Evolutionary conservation across 1,284 basidiomycete species (phyloP), one percentile per base, ranked within the genome.

Genomic region (Wallemia hederae): DNA sequence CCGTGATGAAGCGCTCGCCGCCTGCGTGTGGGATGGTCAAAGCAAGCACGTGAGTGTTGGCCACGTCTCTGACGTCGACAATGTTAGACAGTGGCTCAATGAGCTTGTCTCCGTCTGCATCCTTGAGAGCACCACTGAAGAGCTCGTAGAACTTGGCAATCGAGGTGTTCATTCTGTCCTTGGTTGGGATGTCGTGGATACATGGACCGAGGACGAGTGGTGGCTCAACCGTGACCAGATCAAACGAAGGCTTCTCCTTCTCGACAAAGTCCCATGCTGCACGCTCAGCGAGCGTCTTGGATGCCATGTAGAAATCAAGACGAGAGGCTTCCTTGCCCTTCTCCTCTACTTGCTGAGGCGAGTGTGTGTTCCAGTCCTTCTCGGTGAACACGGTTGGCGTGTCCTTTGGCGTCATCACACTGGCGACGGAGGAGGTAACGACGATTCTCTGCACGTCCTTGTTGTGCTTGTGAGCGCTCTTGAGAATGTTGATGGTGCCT

Each of bases 201-300:
- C 39, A 49, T 11, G 39, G 39, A 49, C 39, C 39, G 39, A 49
- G 39, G 22, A 49, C 19, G 39, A 49, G 39, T 49, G 39, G 39
- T 49, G 39, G 39, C 22, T 7, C 39, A 3, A 49, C 19, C 5
- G 56, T 28, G 7, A 24, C 56, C 24, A 58, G 24, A 26, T 26
- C 56, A 24, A 58, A 27, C 2, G 24, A 27, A 19, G 56, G 56
- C n/a, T 58, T 58, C 19, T 55, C 39, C 59, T 31, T 24, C 2
- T 61, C 67, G 65, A 19, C 24, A 15, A 58, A 58, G 9, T 66
- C 62, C 73, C 72, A 73, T 1, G 73, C 68, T 0, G 71, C 70
- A 60, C 69, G 66, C 66, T 88, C 84, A 1, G 83, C 82, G 1
- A 86, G 71, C 2, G 76, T 78, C 73, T 87, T 86, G 25, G 75